phyloP scores from a whole-genome alignment of 345 rosid genomes.

The Citrus reticulata region DNA sequence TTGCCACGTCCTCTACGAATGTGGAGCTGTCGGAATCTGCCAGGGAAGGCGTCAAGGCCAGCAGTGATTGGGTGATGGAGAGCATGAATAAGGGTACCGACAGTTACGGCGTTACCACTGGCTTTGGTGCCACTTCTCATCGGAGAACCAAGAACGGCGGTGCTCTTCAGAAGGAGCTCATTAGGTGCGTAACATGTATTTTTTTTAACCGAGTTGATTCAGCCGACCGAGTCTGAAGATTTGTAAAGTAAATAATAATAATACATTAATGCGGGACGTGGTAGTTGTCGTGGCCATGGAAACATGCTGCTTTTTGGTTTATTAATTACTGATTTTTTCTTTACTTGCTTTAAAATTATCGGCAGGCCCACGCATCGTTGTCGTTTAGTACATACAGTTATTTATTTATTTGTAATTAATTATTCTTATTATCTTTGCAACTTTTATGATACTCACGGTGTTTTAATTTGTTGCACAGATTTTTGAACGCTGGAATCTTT shows the following conservation, averaged over 20 bases:
- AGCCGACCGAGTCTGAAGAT: background rate
- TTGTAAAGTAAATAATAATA: too few species aligned
- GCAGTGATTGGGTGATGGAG: constrained; percentile 77
- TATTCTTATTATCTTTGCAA: background rate
- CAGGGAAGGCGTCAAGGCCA: constrained; percentile 62
- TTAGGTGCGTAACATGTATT: constrained; percentile 39
- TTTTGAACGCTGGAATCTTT: constrained; percentile 71
- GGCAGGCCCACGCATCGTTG: background rate
- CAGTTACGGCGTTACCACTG: constrained; percentile 77
- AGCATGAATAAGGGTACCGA: constrained; percentile 70
- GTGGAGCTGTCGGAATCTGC: constrained; percentile 65
- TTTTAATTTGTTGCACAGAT: constrained; percentile 26
- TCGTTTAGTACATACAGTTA: background rate
- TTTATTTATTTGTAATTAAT: background rate
- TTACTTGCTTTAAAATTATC: background rate
- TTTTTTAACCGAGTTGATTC: background rate
- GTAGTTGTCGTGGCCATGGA: too few species aligned
- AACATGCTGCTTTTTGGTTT: too few species aligned
- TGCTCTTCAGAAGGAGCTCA: constrained; percentile 70
- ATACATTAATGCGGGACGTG: too few species aligned
- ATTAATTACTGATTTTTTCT: too few species aligned
- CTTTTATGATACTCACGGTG: background rate
- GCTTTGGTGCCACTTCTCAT: constrained; percentile 74
- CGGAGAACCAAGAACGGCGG: constrained; percentile 66
- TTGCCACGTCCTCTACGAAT: constrained; percentile 30